A percentile compares a stretch with the other conserved stretches of the same genome.
phyloP scores from a whole-genome alignment of 768 basidiomycete species.

The Lanmaoa pseudosensibilis region DNA sequence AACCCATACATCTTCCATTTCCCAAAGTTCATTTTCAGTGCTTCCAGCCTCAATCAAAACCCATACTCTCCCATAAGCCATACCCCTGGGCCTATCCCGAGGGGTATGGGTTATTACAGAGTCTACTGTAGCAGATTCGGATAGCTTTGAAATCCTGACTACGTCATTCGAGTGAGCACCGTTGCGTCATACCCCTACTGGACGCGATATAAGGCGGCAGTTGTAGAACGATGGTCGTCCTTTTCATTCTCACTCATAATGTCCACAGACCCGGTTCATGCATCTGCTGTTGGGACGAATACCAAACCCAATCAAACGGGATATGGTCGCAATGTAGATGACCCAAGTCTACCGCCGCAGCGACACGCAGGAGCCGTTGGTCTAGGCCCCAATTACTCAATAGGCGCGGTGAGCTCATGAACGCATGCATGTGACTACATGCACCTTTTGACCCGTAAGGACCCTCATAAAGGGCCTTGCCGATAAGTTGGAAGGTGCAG shows the following conservation, averaged over 20 bases:
- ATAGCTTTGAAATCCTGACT: background rate
- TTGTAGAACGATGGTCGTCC: background rate
- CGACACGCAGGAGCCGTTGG: conserved; percentile 44
- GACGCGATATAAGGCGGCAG: background rate
- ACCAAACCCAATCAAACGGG: background rate
- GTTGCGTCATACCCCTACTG: background rate
- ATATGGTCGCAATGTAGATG: conserved; percentile 5
- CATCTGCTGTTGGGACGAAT: conserved; percentile 18
- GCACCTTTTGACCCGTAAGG: background rate
- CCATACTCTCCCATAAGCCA: too few relatives aligned
- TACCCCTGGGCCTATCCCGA: too few relatives aligned
- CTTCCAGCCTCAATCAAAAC: too few relatives aligned
- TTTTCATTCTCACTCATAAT: conserved; percentile 3
- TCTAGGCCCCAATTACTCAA: conserved; percentile 37
- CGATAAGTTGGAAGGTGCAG: conserved; percentile 39
- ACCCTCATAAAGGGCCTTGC: conserved; percentile 24
- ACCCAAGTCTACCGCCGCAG: conserved; percentile 36
- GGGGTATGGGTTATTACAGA: too few relatives aligned
- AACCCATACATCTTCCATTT: too few relatives aligned
- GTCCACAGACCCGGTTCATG: conserved; percentile 16
- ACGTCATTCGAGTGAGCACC: background rate
- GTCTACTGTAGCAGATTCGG: too few relatives aligned
- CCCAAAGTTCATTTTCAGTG: too few relatives aligned
- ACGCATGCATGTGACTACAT: too few relatives aligned
- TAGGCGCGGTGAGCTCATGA: conserved; percentile 28